phyloP scores from a whole-genome alignment of 139 green algal species.

The Limnomonas spitsbergensis region DNA sequence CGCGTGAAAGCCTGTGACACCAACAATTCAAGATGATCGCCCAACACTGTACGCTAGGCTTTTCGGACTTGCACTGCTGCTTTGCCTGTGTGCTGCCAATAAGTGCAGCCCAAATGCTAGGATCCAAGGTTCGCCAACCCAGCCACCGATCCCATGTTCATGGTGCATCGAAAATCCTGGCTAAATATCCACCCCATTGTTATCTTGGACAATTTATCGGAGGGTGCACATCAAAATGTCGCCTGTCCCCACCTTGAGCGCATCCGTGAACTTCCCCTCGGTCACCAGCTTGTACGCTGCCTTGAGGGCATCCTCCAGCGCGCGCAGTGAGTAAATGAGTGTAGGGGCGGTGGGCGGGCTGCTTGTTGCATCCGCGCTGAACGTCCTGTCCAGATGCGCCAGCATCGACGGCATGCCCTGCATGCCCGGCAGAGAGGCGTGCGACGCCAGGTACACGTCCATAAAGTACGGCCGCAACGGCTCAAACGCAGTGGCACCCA shows the following conservation, averaged over 20 bases:
- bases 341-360: conserved; percentile 64
- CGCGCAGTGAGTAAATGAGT: conserved; percentile 71
- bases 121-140: too few species aligned
- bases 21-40: too few species aligned
- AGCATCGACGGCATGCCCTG: conserved; percentile 57
- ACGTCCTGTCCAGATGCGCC: conserved; percentile 66
- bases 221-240: too few species aligned
- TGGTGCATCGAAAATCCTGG: too few species aligned
- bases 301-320: conserved; percentile 64
- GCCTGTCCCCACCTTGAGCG: conserved; percentile 66
- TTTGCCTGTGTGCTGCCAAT: too few species aligned
- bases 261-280: conserved; percentile 97
- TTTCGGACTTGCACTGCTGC: too few species aligned
- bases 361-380: conserved; percentile 50
- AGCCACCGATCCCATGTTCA: too few species aligned
- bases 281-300: conserved; percentile 90
- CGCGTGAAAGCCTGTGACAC: conserved; percentile 64
- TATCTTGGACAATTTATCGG: too few species aligned
- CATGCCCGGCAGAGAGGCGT: conserved; percentile 67
- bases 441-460: conserved; percentile 71
- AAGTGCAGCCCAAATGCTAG: too few species aligned
- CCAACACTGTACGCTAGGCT: too few species aligned
- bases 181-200: too few species aligned
- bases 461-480: conserved; percentile 84
- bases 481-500: conserved; percentile 88